These are phyloP conservation scores for Diplodia seriata DNA, from an alignment of 2,329 filamentous ascomycete genomes.

Conservation along the genomic window DNA sequence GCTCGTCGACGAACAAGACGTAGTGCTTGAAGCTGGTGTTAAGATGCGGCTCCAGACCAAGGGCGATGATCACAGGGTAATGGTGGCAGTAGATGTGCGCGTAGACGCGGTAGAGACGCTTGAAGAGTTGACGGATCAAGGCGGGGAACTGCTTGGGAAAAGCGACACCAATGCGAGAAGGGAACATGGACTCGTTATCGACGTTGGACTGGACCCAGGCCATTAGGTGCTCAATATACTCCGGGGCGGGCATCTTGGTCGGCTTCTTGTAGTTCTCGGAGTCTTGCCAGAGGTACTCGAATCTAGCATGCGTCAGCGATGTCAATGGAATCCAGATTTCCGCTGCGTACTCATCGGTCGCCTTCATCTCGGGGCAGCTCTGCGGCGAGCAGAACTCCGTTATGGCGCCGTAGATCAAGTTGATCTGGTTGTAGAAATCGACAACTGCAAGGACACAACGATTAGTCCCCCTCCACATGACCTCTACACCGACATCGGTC, in stretches of 20 bases:
- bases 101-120: constrained; percentile 97
- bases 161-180: constrained; percentile 91
- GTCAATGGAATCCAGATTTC: constrained; percentile 1
- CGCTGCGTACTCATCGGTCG: constrained; percentile 85
- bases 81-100: constrained; percentile 98
- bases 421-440: constrained; percentile 99
- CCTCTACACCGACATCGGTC: not conserved
- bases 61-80: constrained; percentile 93
- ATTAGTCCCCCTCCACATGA: constrained; percentile 26
- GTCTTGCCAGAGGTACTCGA: constrained; percentile 99
- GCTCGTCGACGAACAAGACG: constrained; percentile 97
- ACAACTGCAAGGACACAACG: constrained; percentile 71
- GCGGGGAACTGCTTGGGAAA: constrained; percentile 90
- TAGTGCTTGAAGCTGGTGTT: constrained; percentile 99
- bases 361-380: constrained; percentile 99
- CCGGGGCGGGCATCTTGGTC: constrained; percentile 96
- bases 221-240: constrained; percentile 98
- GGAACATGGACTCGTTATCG: constrained; percentile 93
- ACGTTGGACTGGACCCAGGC: constrained; percentile 94
- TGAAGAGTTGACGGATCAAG: constrained; percentile 99
- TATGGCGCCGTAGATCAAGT: constrained; percentile 96
- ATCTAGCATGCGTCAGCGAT: constrained; percentile 60
- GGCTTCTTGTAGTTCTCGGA: constrained; percentile 91
- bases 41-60: constrained; percentile 93
- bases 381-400: constrained; percentile 98